Evolutionary conservation across 805 yeast genomes (phyloP).

Genomic region (Debaryomyces hansenii): DNA sequence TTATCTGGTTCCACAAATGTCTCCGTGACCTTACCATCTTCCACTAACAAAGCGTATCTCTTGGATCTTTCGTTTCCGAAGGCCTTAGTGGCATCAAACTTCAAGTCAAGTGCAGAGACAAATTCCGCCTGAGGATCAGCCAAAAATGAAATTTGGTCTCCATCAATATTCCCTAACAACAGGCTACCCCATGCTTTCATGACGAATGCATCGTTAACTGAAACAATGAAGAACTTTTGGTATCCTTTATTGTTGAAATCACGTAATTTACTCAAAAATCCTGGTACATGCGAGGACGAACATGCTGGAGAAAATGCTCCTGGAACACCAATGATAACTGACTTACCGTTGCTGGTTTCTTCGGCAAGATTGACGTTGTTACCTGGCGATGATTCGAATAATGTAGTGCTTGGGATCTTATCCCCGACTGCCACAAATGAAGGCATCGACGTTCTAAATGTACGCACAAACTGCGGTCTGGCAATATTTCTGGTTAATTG

Average conservation of each 20-base stretch:
- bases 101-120: constrained; percentile 59
- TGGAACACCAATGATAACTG: constrained; percentile 42
- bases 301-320: constrained; percentile 84
- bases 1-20: constrained; percentile 80
- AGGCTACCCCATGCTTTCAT: constrained; percentile 72
- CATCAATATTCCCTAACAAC: constrained; percentile 20
- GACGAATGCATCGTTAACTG: constrained; percentile 88
- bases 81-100: constrained; percentile 72
- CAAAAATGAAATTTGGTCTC: constrained; percentile 52
- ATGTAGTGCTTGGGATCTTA: constrained; percentile 55
- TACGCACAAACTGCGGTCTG: constrained; percentile 11
- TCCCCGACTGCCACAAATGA: constrained; percentile 54
- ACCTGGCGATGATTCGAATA: constrained; percentile 66
- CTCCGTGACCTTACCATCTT: constrained; percentile 68
- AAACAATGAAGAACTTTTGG: constrained; percentile 58
- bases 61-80: constrained; percentile 77
- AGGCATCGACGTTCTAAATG: constrained; percentile 19
- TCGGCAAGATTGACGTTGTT: constrained; percentile 57
- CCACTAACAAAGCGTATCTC: constrained; percentile 74
- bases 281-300: constrained; percentile 70
- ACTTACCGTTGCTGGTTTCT: constrained; percentile 33
- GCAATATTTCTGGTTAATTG: neutral
- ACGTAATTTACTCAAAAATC: constrained; percentile 54
- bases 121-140: constrained; percentile 84
- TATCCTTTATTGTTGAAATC: constrained; percentile 68